These are phyloP conservation scores for Pythium coloratum DNA, from an alignment of 352 stramenopile species.

Conservation along the genomic window DNA sequence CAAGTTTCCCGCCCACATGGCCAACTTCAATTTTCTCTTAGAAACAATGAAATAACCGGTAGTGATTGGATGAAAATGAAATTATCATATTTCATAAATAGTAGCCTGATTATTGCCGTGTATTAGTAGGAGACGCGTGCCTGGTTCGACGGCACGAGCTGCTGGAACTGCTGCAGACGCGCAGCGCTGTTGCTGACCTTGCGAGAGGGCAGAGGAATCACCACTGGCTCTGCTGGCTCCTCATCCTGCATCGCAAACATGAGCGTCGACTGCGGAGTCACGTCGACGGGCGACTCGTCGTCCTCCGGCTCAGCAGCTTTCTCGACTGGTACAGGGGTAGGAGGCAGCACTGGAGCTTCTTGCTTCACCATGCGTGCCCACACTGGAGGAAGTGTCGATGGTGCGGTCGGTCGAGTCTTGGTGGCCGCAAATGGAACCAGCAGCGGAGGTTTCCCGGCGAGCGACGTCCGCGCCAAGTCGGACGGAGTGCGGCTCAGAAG, in stretches of 20 bases:
- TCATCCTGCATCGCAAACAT: neutral
- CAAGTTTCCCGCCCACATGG: conserved; percentile 10
- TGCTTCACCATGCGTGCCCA: conserved; percentile 9
- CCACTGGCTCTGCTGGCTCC: conserved; percentile 8
- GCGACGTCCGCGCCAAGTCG: neutral
- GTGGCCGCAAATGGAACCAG: conserved; percentile 15
- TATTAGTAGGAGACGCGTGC: conserved; percentile 16
- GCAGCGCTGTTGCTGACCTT: conserved; percentile 31
- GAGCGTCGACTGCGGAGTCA: neutral
- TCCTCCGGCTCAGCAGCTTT: conserved; percentile 1
- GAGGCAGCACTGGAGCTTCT: neutral
- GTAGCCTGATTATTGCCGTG: neutral
- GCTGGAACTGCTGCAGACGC: conserved; percentile 50
- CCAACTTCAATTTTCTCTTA: conserved; percentile 31
- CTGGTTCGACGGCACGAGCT: conserved; percentile 53
- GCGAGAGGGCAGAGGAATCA: conserved; percentile 8
- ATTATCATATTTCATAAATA: conserved; percentile 23
- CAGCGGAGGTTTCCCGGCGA: conserved; percentile 1
- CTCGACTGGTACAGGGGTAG: neutral
- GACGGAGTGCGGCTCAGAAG: conserved; percentile 16
- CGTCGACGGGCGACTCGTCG: neutral
- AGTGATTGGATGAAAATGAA: conserved; percentile 13
- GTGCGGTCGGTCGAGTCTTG: neutral
- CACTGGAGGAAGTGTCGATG: conserved; percentile 9
- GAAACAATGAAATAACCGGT: neutral